phyloP scores from a whole-genome alignment of 208 protist species.

The Herpetomonas muscarum region DNA sequence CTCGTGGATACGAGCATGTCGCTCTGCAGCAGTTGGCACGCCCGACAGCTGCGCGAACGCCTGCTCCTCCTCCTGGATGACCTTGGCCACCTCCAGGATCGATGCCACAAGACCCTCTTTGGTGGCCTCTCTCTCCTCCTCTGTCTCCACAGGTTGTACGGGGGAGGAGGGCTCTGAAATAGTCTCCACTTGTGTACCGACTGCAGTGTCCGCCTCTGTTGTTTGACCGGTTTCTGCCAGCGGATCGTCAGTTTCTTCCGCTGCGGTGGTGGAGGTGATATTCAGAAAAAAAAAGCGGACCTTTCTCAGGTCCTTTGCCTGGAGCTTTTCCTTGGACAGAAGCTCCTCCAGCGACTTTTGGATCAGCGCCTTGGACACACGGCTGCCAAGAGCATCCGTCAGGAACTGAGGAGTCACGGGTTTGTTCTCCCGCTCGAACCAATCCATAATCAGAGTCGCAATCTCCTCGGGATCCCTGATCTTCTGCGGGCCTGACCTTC shows the following conservation, averaged over 20 bases:
- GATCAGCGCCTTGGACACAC: slow-evolving; percentile 63
- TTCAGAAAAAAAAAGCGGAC: slow-evolving; percentile 67
- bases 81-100: background rate
- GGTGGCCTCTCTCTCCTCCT: background rate
- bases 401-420: slow-evolving; percentile 77
- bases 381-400: slow-evolving; percentile 82
- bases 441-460: slow-evolving; percentile 41
- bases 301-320: slow-evolving; percentile 80
- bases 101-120: background rate
- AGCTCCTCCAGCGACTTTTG: slow-evolving; percentile 71
- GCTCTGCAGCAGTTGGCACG: slow-evolving; percentile 1
- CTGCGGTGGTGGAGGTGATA: background rate
- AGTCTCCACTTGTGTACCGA: background rate
- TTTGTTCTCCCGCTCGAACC: slow-evolving; percentile 83
- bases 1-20: background rate
- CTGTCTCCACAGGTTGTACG: background rate
- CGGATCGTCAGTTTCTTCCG: slow-evolving; percentile 1
- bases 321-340: slow-evolving; percentile 35
- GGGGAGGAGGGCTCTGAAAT: slow-evolving; percentile 8
- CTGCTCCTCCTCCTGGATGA: slow-evolving; percentile 3
- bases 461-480: slow-evolving; percentile 48
- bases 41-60: slow-evolving; percentile 2
- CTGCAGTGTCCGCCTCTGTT: background rate
- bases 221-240: background rate
- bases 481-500: slow-evolving; percentile 34